A percentile compares a stretch with the other conserved stretches of the same genome.
phyloP scores from a whole-genome alignment of 371 early-diverging fungal species.

The Mucor velutinosus region DNA sequence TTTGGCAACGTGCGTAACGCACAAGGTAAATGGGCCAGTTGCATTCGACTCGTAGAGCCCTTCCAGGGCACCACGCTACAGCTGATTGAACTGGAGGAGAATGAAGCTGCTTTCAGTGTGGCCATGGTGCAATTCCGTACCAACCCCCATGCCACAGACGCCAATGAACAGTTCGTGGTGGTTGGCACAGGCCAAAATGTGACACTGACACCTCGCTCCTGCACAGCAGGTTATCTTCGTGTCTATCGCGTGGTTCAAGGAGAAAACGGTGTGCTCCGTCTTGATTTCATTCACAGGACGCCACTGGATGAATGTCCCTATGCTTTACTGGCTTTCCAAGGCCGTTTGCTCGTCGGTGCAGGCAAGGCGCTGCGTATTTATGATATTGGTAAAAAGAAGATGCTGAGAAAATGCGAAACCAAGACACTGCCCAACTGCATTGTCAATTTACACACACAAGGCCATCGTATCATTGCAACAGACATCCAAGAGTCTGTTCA shows the following conservation, averaged over 20 bases:
- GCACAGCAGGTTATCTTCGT: constrained; percentile 72
- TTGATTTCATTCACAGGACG: constrained; percentile 88
- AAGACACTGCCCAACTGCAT: constrained; percentile 78
- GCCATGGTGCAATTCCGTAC: constrained; percentile 73
- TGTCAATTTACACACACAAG: constrained; percentile 78
- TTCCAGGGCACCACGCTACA: constrained; percentile 75
- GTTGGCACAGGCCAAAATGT: constrained; percentile 88
- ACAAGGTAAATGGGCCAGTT: constrained; percentile 87
- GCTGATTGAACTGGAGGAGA: constrained; percentile 77
- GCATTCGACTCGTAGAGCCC: constrained; percentile 86
- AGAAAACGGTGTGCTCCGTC: constrained; percentile 46
- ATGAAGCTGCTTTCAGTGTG: constrained; percentile 89
- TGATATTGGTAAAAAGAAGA: constrained; percentile 89
- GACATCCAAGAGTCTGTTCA: constrained; percentile 91
- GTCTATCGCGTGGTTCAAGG: constrained; percentile 73
- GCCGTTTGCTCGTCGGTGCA: constrained; percentile 85
- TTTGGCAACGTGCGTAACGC: constrained; percentile 78
- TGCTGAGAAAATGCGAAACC: constrained; percentile 90
- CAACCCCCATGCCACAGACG: constrained; percentile 50
- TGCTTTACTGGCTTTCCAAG: constrained; percentile 87
- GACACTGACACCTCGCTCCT: constrained; percentile 70
- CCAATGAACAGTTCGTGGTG: constrained; percentile 62
- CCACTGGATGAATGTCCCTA: constrained; percentile 85
- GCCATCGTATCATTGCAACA: constrained; percentile 82
- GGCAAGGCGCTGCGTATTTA: constrained; percentile 90